Evolutionary conservation across 306 rosid genomes (phyloP), one percentile per base, ranked within the genome.

Genomic region (Argentina anserina): DNA sequence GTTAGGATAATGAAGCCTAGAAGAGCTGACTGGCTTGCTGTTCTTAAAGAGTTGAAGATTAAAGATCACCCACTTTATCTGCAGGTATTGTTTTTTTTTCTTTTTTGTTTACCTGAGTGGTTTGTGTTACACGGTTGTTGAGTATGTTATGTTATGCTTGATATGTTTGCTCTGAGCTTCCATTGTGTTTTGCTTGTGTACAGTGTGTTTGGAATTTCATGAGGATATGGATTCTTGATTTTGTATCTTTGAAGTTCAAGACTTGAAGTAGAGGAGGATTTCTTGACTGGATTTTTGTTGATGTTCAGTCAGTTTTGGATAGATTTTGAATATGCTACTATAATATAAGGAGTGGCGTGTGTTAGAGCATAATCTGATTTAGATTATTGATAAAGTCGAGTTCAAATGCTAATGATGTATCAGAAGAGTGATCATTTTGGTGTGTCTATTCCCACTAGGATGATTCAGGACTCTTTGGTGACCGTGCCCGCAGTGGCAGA

Each of bases 21-120:
- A 7, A 84, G 97, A 82, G 92, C 94, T 65, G 92, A 93, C 42
- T 93, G 98, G 96, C 97, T 93, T 77, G 75, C 80, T 8, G 83
- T 93, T 91, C 76, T 93, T 40, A 93, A 89, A 74, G 87, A 89
- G 68, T 81, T 93, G 86, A 83, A 71, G 56, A 69, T 2, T 11
- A 87, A 60, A 78, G 83, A 83, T 55, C 87, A 89, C 83, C 94
- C 90, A n/a, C 82, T 89, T 65, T 84, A 86, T 75, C 82, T 82
- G 25, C 73, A 91, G 97, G 98, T 89, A 81, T 31, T 60, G 0
- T 25, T 74, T 63, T 45, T 73, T 14, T 71, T 34, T 12, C 50
- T 10, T 36, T 6, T 49, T 64, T 36, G 12, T 46, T 56, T 25
- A 37, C 10, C 28, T 8, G 9, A 43, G 11, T 9, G n/a, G n/a